These are phyloP conservation scores for Suillus lakei DNA, from an alignment of 768 basidiomycete species.

Conservation along the genomic window DNA sequence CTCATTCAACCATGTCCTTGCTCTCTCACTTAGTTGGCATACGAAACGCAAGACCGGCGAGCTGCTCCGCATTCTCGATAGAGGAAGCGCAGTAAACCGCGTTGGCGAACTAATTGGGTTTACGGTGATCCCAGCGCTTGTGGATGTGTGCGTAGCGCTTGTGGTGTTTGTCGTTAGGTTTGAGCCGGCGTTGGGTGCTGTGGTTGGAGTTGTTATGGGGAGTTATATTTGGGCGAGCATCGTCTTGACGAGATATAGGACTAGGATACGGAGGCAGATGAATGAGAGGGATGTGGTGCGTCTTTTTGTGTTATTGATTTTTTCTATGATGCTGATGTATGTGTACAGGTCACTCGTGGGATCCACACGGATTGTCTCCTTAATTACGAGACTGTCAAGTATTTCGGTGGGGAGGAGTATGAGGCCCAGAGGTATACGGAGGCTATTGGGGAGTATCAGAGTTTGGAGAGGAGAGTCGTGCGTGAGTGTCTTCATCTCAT, in stretches of 20 bases:
- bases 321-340: no score
- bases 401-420: slow-evolving; percentile 85
- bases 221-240: slow-evolving; percentile 57
- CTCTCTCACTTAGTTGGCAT: slow-evolving; percentile 85
- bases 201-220: slow-evolving; percentile 75
- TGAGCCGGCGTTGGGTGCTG: slow-evolving; percentile 67
- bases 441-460: slow-evolving; percentile 77
- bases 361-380: slow-evolving; percentile 84
- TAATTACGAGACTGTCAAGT: slow-evolving; percentile 87
- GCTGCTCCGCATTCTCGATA: slow-evolving; percentile 61
- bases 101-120: slow-evolving; percentile 84
- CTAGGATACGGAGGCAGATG: slow-evolving; percentile 76
- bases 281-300: slow-evolving; percentile 80
- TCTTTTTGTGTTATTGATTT: slow-evolving; percentile 13
- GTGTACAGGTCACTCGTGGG: slow-evolving; percentile 79
- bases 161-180: slow-evolving; percentile 66
- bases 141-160: slow-evolving; percentile 78
- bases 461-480: slow-evolving; percentile 73
- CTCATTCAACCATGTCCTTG: slow-evolving; percentile 86
- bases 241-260: slow-evolving; percentile 73
- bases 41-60: slow-evolving; percentile 83
- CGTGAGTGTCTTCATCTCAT: slow-evolving; percentile 44
- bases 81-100: slow-evolving; percentile 86
- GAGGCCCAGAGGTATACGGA: slow-evolving; percentile 73
- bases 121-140: slow-evolving; percentile 79